Percentiles rank a stretch among this genome's conserved stretches.
phyloP scores from a whole-genome alignment of 306 rosid genomes.

The Senna tora region DNA sequence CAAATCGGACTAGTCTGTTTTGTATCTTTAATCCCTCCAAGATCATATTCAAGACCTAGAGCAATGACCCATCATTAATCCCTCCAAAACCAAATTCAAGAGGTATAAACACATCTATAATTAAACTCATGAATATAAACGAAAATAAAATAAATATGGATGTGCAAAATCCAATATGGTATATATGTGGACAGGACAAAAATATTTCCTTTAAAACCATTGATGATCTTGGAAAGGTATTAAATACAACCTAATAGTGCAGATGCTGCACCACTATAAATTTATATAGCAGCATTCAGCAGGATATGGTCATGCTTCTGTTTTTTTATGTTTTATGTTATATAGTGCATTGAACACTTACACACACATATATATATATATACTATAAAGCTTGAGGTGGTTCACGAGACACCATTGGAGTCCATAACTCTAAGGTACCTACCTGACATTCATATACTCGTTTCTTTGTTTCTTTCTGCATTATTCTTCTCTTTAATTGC shows the following conservation, averaged over 20 bases:
- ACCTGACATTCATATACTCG: not conserved
- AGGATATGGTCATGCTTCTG: not conserved
- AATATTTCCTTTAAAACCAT: not conserved
- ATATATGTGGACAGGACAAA: not conserved
- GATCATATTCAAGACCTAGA: too few relatives aligned
- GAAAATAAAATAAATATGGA: not conserved
- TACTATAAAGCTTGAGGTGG: not conserved
- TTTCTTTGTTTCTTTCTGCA: constrained; percentile 18
- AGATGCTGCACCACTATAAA: not conserved
- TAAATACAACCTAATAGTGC: not conserved
- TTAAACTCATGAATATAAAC: too few relatives aligned
- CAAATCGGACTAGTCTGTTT: too few relatives aligned
- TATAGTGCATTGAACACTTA: not conserved
- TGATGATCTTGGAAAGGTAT: not conserved
- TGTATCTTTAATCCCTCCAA: too few relatives aligned
- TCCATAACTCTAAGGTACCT: constrained; percentile 18
- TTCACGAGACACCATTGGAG: constrained; percentile 46
- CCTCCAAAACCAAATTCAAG: too few relatives aligned
- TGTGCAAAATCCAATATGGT: not conserved
- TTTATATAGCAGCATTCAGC: not conserved
- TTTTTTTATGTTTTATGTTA: not conserved
- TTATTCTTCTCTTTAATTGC: not conserved
- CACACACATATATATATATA: too few relatives aligned
- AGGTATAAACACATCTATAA: too few relatives aligned
- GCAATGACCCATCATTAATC: too few relatives aligned